Conservation (phyloP, 2,329 filamentous ascomycete species). For the Cladobotryum mycophilum region DNA sequence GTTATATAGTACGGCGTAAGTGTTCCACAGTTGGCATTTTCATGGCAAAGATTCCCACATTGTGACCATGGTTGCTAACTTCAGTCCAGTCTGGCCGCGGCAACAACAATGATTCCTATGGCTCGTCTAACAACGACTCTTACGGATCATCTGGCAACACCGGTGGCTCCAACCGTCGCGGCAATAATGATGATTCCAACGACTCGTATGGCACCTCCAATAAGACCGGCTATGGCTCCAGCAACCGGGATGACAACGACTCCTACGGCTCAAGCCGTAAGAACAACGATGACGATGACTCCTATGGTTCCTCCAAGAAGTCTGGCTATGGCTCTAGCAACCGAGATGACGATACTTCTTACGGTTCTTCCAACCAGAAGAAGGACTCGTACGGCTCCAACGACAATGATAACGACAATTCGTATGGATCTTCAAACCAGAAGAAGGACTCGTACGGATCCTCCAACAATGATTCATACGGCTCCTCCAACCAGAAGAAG, state of each 20-base stretch:
- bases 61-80: background rate
- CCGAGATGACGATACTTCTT: conserved; percentile 8
- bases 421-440: conserved; percentile 6
- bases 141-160: background rate
- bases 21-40: background rate
- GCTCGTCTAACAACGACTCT: conserved; percentile 12
- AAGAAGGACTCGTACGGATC: conserved; percentile 16
- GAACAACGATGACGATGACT: conserved; percentile 1
- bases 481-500: conserved; percentile 7
- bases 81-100: conserved; percentile 14
- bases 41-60: background rate
- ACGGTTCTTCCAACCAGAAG: conserved; percentile 7
- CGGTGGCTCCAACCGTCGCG: conserved; percentile 14
- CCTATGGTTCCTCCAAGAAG: conserved; percentile 17
- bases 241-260: conserved; percentile 5
- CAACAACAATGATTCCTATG: conserved; percentile 19
- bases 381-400: conserved; percentile 17
- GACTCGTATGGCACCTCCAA: background rate
- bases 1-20: conserved; percentile 8
- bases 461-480: background rate
- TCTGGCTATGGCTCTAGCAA: conserved; percentile 5
- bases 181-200: conserved; percentile 6
- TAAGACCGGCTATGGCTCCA: conserved; percentile 17
- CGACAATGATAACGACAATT: conserved; percentile 6
- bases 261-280: conserved; percentile 1